These are phyloP conservation scores for Erodium texanum DNA, from an alignment of 441 rosid genomes.

Conservation along the genomic window DNA sequence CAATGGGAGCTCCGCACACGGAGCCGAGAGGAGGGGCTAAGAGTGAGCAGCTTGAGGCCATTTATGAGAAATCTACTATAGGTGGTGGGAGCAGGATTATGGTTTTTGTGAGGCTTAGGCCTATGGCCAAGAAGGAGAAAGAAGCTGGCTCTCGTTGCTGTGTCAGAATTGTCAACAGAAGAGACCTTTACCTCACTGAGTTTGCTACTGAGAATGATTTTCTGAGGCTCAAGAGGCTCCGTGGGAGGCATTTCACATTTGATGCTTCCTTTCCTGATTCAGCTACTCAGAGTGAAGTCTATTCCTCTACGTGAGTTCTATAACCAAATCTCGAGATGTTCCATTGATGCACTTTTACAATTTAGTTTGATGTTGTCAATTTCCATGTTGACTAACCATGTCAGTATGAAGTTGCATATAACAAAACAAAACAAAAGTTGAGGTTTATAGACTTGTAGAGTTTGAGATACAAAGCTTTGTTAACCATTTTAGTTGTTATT, in stretches of 20 bases:
- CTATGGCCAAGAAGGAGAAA: slow-evolving; percentile 81
- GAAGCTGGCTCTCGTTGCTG: slow-evolving; percentile 74
- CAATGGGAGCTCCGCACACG: slow-evolving; percentile 38
- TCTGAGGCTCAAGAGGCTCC: slow-evolving; percentile 77
- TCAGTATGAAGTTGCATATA: neutral
- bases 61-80: slow-evolving; percentile 19
- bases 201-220: slow-evolving; percentile 72
- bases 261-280: slow-evolving; percentile 81
- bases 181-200: slow-evolving; percentile 81
- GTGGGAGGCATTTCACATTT: slow-evolving; percentile 77
- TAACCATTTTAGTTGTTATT: neutral
- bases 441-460: neutral
- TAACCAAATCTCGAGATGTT: neutral
- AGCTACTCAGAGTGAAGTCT: slow-evolving; percentile 68
- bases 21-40: slow-evolving; percentile 29
- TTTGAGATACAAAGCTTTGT: neutral
- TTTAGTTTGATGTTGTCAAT: neutral
- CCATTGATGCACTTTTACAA: too few relatives aligned
- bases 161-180: slow-evolving; percentile 63
- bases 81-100: slow-evolving; percentile 42
- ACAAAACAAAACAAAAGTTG: neutral
- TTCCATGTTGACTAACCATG: neutral
- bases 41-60: slow-evolving; percentile 36
- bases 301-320: slow-evolving; percentile 74
- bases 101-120: slow-evolving; percentile 91